These are phyloP conservation scores for Endocarpon pusillum DNA, from an alignment of 495 filamentous ascomycete species.

Conservation along the genomic window DNA sequence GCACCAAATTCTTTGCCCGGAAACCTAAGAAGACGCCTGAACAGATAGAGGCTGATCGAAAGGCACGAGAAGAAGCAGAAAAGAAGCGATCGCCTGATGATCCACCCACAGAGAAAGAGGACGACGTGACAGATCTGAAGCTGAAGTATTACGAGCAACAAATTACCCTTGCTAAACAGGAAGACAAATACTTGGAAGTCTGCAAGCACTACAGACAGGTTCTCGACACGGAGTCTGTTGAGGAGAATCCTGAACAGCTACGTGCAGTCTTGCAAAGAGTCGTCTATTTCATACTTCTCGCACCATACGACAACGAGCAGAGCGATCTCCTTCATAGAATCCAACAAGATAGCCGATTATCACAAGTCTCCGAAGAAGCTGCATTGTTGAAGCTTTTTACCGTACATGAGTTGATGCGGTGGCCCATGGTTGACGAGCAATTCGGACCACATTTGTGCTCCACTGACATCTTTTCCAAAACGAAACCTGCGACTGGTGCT, in stretches of 20 bases:
- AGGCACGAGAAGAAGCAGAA: constrained; percentile 64
- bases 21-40: constrained; percentile 79
- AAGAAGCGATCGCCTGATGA: constrained; percentile 54
- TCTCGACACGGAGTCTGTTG: constrained; percentile 82
- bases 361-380: constrained; percentile 53
- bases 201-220: constrained; percentile 97
- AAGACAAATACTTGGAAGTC: constrained; percentile 87
- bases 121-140: constrained; percentile 93
- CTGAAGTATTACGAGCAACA: constrained; percentile 93
- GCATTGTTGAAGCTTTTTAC: constrained; percentile 85
- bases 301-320: constrained; percentile 96
- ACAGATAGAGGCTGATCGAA: constrained; percentile 74
- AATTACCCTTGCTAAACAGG: constrained; percentile 85
- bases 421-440: constrained; percentile 74
- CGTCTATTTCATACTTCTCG: constrained; percentile 92
- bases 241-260: constrained; percentile 72
- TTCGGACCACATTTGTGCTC: constrained; percentile 79
- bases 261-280: constrained; percentile 72
- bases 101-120: constrained; percentile 55
- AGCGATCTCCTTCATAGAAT: constrained; percentile 92
- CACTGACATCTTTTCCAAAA: constrained; percentile 71
- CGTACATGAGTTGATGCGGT: constrained; percentile 91
- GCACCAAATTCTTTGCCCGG: constrained; percentile 73
- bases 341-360: constrained; percentile 45
- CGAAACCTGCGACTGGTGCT: constrained; percentile 19